Base-by-base conservation (phyloP, 2,329 filamentous ascomycete genomes). In the Neonectria neomacrospora region DNA sequence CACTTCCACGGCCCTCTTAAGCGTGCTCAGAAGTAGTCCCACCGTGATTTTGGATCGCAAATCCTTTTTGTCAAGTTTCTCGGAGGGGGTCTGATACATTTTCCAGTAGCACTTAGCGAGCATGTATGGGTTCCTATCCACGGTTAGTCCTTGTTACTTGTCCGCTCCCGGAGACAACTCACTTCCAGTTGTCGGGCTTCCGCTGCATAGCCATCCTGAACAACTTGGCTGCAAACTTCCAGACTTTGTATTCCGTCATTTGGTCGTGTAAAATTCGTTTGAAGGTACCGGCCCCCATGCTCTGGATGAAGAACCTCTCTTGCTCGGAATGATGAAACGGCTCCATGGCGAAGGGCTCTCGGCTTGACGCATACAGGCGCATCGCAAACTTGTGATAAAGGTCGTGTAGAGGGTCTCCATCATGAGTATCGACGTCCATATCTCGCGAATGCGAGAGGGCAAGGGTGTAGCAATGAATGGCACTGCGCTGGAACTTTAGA, bases 401-500 rank as follows among this genome's bases (percentile, higher is more conserved):
- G 64, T 88, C 86, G 64, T 87, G 83, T 6, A 88, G 75, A 7
- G 85, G 81, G 58, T 87, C 85, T 10, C 81, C 81, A 50, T 85
- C 84, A 18, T 81, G 80, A 2, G 73, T 75, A 12, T 81, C 79
- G 1, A 81, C 77, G 3, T 82, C 78, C 11, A 78, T 77, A 16
- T 80, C 76, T 63, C 81, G 81, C 0, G 84, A 88, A 65, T 88
- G 83, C 0, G 86, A 88, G 14, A 89, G 72, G 0, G 86, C 86
- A 41, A 89, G 80, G 0, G 85, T 87, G 71, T 92, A 93, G 75
- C 92, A 95, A 76, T 97, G 93, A 48, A 97, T 94, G 1, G 93
- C 90, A 71, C 88, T 88, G 32, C 93, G 88, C 76, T 97, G 93
- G 64, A 91, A 86, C 54, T 88, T 88, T 23, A 93, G 86, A 47